Conservation (phyloP, 495 filamentous ascomycete genomes). For the Aspergillus hancockii region DNA sequence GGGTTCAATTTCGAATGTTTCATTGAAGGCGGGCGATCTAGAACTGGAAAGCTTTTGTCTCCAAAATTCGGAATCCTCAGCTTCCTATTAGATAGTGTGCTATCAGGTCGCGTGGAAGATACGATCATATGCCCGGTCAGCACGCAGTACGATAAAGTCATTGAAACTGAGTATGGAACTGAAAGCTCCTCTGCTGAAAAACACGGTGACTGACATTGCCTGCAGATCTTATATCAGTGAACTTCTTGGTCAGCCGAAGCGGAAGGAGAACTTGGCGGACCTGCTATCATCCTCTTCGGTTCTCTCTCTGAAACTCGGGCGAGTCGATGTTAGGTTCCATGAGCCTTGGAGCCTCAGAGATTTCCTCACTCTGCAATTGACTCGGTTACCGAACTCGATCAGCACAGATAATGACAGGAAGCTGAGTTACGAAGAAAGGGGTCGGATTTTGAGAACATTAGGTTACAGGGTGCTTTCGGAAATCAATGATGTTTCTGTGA, state of each 20-base stretch:
- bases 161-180: conserved; percentile 77
- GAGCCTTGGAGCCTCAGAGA: conserved; percentile 86
- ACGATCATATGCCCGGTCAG: conserved; percentile 91
- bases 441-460: conserved; percentile 72
- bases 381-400: conserved; percentile 39
- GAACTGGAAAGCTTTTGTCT: conserved; percentile 89
- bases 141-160: conserved; percentile 97
- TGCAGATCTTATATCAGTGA: conserved; percentile 83
- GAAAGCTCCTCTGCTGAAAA: background rate
- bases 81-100: conserved; percentile 85
- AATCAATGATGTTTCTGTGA: conserved; percentile 93
- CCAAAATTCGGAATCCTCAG: conserved; percentile 96
- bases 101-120: conserved; percentile 87
- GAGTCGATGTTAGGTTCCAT: conserved; percentile 94
- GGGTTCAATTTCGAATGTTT: conserved; percentile 97
- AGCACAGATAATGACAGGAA: conserved; percentile 36
- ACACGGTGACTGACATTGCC: conserved; percentile 14
- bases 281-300: conserved; percentile 88
- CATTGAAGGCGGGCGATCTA: conserved; percentile 88
- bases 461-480: conserved; percentile 90
- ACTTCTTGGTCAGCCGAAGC: conserved; percentile 89
- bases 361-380: conserved; percentile 76
- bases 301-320: conserved; percentile 80
- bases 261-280: conserved; percentile 86
- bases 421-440: conserved; percentile 50